Base-by-base conservation (phyloP, 1,284 basidiomycete genomes). In the Spongispora temasekensis region DNA sequence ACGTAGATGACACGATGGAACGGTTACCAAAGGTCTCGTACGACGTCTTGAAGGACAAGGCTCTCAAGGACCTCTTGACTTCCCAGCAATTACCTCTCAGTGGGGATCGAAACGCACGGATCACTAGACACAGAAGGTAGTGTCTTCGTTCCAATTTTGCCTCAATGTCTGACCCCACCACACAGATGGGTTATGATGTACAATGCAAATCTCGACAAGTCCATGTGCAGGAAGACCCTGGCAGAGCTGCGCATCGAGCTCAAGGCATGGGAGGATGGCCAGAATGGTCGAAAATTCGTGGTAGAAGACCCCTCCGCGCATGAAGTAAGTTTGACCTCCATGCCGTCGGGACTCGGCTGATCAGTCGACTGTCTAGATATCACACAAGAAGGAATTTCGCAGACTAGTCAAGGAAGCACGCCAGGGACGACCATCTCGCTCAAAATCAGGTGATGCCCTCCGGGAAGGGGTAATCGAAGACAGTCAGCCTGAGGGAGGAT, bases 141-240 rank as follows among this genome's bases (percentile, higher is more conserved):
- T 77, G 67, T 37, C 25, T 23, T 44, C 28, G 32, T 53, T 50
- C 61, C 25, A n/a, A 13, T 56, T 32, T 19, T 35, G 34, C 35
- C 37, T 9, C 34, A 56, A 54, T 37, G 19, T 56, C 51, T 61
- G 19, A 54, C 40, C 12, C 9, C 12, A 31, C 46, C 28, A 21
- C 35, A 30, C 58, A 90, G 89, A 65, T 91, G 87, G 86, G 79
- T 89, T 0, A 82, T 84, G 68, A 67, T 88, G 42, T 87, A 81
- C 67, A 91, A 91, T 63, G 83, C 88, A 23, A 91, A 91, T 69
- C 76, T 89, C 10, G 90, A 91, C 72, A 82, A 81, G 61, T 77
- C 78, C n/a, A 59, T 66, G 21, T 75, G 80, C 51, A 80, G 87
- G 30, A 83, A 81, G 68, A 76, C 77, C n/a, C 67, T 77, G 48